phyloP scores from a whole-genome alignment of 441 rosid species.

The Gossypium davidsonii region DNA sequence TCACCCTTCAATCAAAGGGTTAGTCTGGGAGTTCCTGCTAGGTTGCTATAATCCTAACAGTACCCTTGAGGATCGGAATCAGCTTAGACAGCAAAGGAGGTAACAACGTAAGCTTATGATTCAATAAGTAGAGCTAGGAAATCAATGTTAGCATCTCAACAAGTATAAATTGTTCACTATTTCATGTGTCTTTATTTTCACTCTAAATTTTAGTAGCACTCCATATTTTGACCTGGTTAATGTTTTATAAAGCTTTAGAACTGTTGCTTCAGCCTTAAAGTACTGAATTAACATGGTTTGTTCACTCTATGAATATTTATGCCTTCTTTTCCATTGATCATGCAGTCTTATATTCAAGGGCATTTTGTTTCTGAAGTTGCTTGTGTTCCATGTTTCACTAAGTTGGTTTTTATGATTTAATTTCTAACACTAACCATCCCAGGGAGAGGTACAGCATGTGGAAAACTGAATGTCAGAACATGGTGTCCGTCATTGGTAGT shows the following conservation, averaged over 20 bases:
- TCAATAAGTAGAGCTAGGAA: neutral
- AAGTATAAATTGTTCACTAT: slow-evolving; percentile 1
- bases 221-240: slow-evolving; percentile 2
- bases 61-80: slow-evolving; percentile 62
- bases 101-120: slow-evolving; percentile 18
- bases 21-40: slow-evolving; percentile 86
- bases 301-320: neutral
- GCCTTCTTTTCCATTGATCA: neutral
- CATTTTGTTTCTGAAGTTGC: slow-evolving; percentile 6
- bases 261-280: neutral
- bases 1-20: slow-evolving; percentile 84
- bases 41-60: slow-evolving; percentile 92
- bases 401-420: slow-evolving; percentile 12
- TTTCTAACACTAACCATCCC: slow-evolving; percentile 21
- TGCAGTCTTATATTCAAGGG: neutral
- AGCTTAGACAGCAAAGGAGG: slow-evolving; percentile 61
- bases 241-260: neutral
- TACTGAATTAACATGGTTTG: neutral
- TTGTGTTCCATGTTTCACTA: slow-evolving; percentile 6
- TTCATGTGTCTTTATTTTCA: slow-evolving; percentile 3
- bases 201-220: neutral
- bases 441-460: slow-evolving; percentile 67
- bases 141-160: neutral
- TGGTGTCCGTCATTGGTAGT: slow-evolving; percentile 74
- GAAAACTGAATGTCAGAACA: slow-evolving; percentile 69